Percentiles rank a stretch among this genome's conserved stretches.
These are phyloP conservation scores for Fusarium proliferatum DNA, from an alignment of 2,329 filamentous ascomycete species.

Conservation along the genomic window DNA sequence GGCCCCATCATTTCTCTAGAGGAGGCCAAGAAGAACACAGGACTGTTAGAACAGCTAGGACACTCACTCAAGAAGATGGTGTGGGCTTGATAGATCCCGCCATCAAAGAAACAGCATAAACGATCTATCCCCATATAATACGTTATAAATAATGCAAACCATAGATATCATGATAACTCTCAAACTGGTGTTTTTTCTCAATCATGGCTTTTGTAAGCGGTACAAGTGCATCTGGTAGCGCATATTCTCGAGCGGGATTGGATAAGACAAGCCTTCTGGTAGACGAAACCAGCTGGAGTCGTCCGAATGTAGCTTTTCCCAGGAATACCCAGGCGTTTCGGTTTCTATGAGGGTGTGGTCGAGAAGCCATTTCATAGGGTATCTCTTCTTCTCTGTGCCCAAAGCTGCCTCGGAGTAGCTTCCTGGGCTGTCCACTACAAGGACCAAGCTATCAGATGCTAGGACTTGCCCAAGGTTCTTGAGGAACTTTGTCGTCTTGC, in stretches of 20 bases:
- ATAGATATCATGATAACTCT: constrained; percentile 34
- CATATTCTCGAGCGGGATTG: constrained; percentile 93
- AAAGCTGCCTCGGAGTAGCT: constrained; percentile 88
- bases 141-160: constrained; percentile 23
- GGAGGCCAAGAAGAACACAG: constrained; percentile 88
- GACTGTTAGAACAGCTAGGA: constrained; percentile 85
- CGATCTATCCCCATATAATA: constrained; percentile 1
- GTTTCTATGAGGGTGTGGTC: constrained; percentile 78
- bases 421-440: constrained; percentile 93
- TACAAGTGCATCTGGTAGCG: constrained; percentile 93
- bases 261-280: constrained; percentile 74
- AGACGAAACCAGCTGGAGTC: constrained; percentile 90
- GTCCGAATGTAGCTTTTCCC: constrained; percentile 80
- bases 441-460: constrained; percentile 71
- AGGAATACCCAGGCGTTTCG: constrained; percentile 58
- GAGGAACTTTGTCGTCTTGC: constrained; percentile 81
- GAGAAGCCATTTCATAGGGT: constrained; percentile 94
- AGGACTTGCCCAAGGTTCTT: constrained; percentile 72
- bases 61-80: constrained; percentile 95
- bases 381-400: constrained; percentile 71
- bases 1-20: constrained; percentile 83
- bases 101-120: constrained; percentile 25
- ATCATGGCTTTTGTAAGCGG: constrained; percentile 47
- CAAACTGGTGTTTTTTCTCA: not conserved
- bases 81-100: constrained; percentile 67